phyloP scores from a whole-genome alignment of 2,329 filamentous ascomycete species.

The Periconia macrospinosa region DNA sequence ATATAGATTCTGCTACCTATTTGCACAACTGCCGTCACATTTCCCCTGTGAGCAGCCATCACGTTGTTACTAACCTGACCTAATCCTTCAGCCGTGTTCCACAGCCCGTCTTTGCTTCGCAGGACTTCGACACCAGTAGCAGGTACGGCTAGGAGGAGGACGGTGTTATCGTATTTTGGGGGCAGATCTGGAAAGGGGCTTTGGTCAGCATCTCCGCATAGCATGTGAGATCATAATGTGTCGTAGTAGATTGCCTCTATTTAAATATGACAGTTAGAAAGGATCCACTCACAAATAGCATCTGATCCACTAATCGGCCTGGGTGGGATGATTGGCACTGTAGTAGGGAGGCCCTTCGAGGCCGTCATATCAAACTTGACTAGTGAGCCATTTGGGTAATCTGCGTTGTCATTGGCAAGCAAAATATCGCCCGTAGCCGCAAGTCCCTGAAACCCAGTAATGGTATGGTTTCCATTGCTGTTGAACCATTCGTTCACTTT shows the following conservation, averaged over 20 bases:
- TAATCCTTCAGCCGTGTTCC: conserved; percentile 11
- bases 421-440: neutral
- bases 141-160: conserved; percentile 9
- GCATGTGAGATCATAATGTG: neutral
- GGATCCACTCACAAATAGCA: neutral
- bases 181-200: conserved; percentile 2
- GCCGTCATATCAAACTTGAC: neutral
- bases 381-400: neutral
- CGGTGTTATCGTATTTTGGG: conserved; percentile 12
- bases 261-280: neutral
- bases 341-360: neutral
- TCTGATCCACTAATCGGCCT: neutral
- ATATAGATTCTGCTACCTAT: conserved; percentile 11
- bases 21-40: conserved; percentile 10
- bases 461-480: neutral
- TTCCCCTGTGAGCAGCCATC: neutral
- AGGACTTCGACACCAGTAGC: conserved; percentile 5
- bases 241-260: neutral
- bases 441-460: neutral
- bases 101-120: conserved; percentile 5
- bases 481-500: conserved; percentile 1
- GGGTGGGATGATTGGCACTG: neutral
- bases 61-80: conserved; percentile 1
- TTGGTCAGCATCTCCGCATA: neutral
- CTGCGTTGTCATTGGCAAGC: neutral